These are phyloP conservation scores for Diaporthe sp. DNA, from an alignment of 2,329 filamentous ascomycete genomes.

Conservation along the genomic window DNA sequence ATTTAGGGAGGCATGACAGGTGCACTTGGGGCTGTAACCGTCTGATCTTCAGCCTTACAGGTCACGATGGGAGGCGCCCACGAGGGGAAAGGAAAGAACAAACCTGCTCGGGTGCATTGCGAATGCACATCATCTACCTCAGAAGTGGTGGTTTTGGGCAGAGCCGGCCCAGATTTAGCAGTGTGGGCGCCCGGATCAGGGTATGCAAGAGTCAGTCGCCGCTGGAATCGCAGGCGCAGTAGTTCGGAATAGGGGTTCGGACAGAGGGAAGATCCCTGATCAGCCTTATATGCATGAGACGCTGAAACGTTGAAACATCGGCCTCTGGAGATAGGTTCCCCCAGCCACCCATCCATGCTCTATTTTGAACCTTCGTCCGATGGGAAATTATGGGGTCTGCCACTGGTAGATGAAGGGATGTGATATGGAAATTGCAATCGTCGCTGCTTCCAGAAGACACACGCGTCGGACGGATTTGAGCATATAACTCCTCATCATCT, in stretches of 20 bases:
- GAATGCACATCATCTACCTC: slow-evolving; percentile 31
- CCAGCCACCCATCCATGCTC: slow-evolving; percentile 22
- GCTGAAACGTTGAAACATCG: slow-evolving; percentile 33
- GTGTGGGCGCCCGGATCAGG: slow-evolving; percentile 2
- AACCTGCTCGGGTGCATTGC: slow-evolving; percentile 15
- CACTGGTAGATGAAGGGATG: slow-evolving; percentile 21
- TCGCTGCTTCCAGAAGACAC: neutral
- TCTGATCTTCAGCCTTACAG: slow-evolving; percentile 34
- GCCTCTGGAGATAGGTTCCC: slow-evolving; percentile 22
- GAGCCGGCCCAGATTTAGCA: slow-evolving; percentile 28
- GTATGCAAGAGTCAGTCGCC: slow-evolving; percentile 20
- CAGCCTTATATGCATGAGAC: slow-evolving; percentile 28
- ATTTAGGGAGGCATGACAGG: slow-evolving; percentile 13
- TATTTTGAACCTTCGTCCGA: slow-evolving; percentile 30
- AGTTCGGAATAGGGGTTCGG: slow-evolving; percentile 30
- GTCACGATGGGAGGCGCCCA: neutral
- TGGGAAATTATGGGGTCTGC: slow-evolving; percentile 21
- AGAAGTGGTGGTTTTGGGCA: slow-evolving; percentile 25
- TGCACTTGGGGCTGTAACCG: slow-evolving; percentile 23
- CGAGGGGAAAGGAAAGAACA: neutral
- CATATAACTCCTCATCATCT: slow-evolving; percentile 16
- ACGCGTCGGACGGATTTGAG: slow-evolving; percentile 11
- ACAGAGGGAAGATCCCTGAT: slow-evolving; percentile 33
- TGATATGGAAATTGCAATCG: slow-evolving; percentile 22
- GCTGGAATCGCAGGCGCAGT: neutral